A percentile compares a stretch with the other conserved stretches of the same genome.
phyloP scores from a whole-genome alignment of 2,329 filamentous ascomycete genomes.

The Xylariaceae sp. region DNA sequence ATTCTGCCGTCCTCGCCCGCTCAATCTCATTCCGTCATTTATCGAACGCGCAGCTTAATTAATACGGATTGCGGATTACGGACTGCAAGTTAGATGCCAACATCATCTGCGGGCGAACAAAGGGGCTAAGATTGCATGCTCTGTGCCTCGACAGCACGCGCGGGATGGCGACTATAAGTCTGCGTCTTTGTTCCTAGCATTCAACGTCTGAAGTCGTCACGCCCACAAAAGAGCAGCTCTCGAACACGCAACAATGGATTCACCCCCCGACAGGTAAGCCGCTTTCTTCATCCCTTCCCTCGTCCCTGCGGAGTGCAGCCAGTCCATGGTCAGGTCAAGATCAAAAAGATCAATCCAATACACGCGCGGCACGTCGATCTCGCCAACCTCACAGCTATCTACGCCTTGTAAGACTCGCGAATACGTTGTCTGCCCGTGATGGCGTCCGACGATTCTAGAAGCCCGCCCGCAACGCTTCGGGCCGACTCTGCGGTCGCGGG shows the following conservation, averaged over 20 bases:
- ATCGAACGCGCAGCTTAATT: no score
- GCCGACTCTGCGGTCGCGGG: background rate
- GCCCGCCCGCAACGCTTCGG: slow-evolving; percentile 1
- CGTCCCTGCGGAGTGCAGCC: background rate
- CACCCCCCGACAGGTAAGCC: slow-evolving; percentile 29
- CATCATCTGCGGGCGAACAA: slow-evolving; percentile 5
- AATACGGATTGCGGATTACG: background rate
- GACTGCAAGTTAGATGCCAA: background rate
- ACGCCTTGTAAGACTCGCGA: background rate
- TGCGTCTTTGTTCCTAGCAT: slow-evolving; percentile 23
- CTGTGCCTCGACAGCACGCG: background rate
- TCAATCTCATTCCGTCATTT: no score
- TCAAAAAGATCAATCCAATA: background rate
- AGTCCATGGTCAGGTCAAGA: background rate
- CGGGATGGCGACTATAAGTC: slow-evolving; percentile 7
- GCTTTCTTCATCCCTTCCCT: background rate
- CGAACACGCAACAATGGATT: slow-evolving; percentile 26
- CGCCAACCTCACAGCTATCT: background rate
- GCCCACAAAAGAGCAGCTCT: slow-evolving; percentile 5
- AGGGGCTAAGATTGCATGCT: background rate
- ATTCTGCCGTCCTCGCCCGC: no score
- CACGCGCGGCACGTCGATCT: no score
- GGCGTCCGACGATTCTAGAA: background rate
- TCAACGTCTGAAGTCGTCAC: slow-evolving; percentile 5
- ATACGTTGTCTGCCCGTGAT: background rate